These are phyloP conservation scores for Candida labiduridarum DNA, from an alignment of 1,139 yeast genomes.

Conservation along the genomic window DNA sequence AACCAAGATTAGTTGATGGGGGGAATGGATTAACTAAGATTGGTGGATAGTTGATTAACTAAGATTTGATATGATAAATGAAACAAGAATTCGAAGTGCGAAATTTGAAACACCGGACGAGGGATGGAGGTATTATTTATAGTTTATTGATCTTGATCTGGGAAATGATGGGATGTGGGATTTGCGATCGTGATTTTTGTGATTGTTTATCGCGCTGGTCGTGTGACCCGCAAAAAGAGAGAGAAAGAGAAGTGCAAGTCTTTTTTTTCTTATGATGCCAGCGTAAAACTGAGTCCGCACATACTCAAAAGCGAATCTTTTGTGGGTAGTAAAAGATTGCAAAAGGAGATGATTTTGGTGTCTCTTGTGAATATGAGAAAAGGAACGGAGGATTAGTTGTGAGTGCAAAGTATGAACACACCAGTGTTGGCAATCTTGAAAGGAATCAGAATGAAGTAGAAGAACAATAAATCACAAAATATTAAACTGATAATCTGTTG, in stretches of 20 bases:
- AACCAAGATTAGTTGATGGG: neutral
- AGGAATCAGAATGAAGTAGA: too few species aligned
- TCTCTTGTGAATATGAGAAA: neutral
- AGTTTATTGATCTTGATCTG: neutral
- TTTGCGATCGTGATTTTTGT: constrained; percentile 5
- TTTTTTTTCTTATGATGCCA: neutral
- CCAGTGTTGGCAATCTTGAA: too few species aligned
- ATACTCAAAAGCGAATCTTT: neutral
- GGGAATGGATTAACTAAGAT: too few species aligned
- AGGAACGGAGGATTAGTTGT: neutral
- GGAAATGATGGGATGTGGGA: neutral
- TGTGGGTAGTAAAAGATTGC: neutral
- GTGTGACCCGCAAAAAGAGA: too few species aligned
- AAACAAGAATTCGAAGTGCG: too few species aligned
- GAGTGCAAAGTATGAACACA: neutral
- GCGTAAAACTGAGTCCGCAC: constrained; percentile 4
- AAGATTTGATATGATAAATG: too few species aligned
- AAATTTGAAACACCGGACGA: neutral
- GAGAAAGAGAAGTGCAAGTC: too few species aligned
- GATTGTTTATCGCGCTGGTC: neutral
- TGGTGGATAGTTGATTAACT: too few species aligned
- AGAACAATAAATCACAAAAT: neutral
- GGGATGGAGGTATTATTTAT: neutral
- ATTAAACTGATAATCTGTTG: neutral
- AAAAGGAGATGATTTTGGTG: neutral